Conservation (phyloP, 2,329 filamentous ascomycete genomes). For the Colletotrichum sp. region DNA sequence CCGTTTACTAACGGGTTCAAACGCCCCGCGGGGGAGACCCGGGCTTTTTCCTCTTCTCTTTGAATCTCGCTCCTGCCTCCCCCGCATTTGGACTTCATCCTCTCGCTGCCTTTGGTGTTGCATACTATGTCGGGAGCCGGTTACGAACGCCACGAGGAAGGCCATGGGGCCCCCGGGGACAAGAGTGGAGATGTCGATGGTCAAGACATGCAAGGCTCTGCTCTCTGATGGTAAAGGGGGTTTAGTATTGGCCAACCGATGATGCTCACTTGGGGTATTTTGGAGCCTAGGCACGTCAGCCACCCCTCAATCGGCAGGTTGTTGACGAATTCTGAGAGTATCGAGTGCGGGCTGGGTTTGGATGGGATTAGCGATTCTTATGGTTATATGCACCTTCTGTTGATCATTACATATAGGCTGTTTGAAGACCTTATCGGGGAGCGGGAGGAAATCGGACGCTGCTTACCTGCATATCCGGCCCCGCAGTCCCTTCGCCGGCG, state of each 20-base stretch:
- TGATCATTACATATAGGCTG: background rate
- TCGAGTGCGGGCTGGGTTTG: background rate
- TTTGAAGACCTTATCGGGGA: background rate
- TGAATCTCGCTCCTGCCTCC: background rate
- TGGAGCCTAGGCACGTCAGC: background rate
- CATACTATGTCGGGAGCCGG: background rate
- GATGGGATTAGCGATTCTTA: background rate
- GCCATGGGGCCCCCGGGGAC: background rate
- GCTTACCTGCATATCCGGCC: slow-evolving; percentile 6
- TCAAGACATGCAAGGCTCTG: background rate
- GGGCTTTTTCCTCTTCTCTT: background rate
- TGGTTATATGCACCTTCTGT: background rate
- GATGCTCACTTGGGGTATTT: background rate
- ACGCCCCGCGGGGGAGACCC: background rate
- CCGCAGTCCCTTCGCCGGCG: background rate
- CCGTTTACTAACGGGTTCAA: background rate
- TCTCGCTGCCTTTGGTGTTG: background rate
- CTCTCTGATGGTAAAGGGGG: background rate
- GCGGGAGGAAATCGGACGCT: slow-evolving; percentile 1
- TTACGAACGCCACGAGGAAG: background rate
- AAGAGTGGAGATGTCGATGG: background rate
- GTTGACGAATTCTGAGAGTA: background rate
- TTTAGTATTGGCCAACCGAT: background rate
- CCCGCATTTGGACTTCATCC: background rate
- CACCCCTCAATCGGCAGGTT: background rate